These are phyloP conservation scores for Neurospora cerealis DNA, from an alignment of 495 filamentous ascomycete species.

Conservation along the genomic window DNA sequence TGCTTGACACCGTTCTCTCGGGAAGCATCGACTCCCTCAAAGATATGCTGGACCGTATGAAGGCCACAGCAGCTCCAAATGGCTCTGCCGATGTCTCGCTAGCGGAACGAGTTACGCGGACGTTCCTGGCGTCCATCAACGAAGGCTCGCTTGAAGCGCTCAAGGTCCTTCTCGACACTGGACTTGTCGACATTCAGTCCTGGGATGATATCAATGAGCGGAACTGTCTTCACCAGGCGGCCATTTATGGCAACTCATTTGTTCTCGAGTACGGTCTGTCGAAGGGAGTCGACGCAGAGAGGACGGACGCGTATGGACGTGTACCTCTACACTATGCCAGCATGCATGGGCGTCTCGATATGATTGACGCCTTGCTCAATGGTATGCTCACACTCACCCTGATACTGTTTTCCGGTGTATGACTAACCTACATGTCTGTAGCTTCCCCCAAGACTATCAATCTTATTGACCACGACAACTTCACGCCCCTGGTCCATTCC, in stretches of 20 bases:
- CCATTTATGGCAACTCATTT: conserved; percentile 73
- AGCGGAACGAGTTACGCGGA: conserved; percentile 69
- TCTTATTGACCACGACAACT: conserved; percentile 89
- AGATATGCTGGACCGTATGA: conserved; percentile 42
- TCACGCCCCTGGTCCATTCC: conserved; percentile 88
- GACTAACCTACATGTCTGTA: conserved; percentile 4
- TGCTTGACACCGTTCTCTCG: conserved; percentile 74
- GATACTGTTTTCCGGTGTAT: neutral
- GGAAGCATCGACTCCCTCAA: conserved; percentile 54
- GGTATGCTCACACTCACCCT: conserved; percentile 23
- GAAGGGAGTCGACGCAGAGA: conserved; percentile 60
- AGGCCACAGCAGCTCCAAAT: conserved; percentile 28
- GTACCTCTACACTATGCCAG: conserved; percentile 93
- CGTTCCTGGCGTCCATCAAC: conserved; percentile 78
- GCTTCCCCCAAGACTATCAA: conserved; percentile 57
- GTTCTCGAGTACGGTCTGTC: conserved; percentile 66
- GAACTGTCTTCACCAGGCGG: conserved; percentile 90
- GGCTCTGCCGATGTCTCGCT: conserved; percentile 31
- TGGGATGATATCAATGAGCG: conserved; percentile 96
- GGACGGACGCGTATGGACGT: conserved; percentile 84
- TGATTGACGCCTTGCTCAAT: conserved; percentile 63
- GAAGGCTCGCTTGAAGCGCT: conserved; percentile 75
- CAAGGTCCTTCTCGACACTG: conserved; percentile 63
- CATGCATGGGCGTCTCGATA: conserved; percentile 81
- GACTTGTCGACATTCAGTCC: conserved; percentile 72